Evolutionary conservation across 148 eudicot genomes (phyloP), one percentile per base, ranked within the genome.

Genomic region (Camellia lanceoleosa): DNA sequence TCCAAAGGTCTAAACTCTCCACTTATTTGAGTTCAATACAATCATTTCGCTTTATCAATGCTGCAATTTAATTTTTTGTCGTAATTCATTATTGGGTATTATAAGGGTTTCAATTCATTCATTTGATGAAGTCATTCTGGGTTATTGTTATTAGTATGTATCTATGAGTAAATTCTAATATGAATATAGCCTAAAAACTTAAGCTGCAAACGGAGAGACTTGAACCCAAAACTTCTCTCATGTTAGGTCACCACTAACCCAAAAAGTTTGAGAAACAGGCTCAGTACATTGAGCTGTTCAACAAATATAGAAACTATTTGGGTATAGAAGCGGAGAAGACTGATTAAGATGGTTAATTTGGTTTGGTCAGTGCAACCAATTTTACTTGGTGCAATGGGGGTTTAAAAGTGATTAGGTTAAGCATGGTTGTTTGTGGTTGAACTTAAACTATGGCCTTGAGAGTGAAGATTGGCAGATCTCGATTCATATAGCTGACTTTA

Each of bases 1-100:
- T 60, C 38, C 80, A 19, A 78, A 91, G 99, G 98, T 94, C 52
- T 18, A 1, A 12, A 19, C 76, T 73, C 49, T 56, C 77, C 58
- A 49, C 52, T 49, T 7, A 2, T 5, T 49, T 55, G 58, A 1
- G 58, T 6, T 55, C 10, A 55, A 1, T 55, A 6, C 13, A 55
- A 55, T 55, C 3, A 55, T 55, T 55, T 55, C 12, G 11, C 42
- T 23, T 64, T 11, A 64, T 5, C 68, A 64, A 64, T 38, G 41
- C 68, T 1, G 69, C 15, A 11, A 4, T 12, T 66, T 38, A 5
- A 19, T 55, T 55, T 8, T 38, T 10, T 66, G 20, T 12, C 44
- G 69, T 12, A 38, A 30, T 66, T 66, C 16, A 3, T 10, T 10
- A 38, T 66, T 10, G 12, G 13, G 46, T 38, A 38, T 30, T 38